A percentile compares a stretch with the other conserved stretches of the same genome.
These are phyloP conservation scores for Rhizopogon vulgaris DNA, from an alignment of 768 basidiomycete species.

Conservation along the genomic window DNA sequence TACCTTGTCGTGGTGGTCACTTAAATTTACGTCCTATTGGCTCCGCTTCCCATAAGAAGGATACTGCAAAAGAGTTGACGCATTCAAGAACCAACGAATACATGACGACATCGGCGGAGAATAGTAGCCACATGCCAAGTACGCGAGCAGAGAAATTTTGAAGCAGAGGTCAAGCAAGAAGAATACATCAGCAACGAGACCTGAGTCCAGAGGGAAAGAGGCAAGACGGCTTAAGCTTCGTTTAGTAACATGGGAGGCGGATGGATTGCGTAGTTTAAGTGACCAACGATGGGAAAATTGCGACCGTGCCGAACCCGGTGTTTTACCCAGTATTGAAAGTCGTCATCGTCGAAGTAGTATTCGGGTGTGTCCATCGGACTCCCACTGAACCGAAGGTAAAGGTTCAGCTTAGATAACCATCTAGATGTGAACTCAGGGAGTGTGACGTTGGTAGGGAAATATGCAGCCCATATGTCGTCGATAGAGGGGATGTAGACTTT, in stretches of 20 bases:
- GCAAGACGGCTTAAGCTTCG: not conserved
- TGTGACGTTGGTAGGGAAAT: slow-evolving; percentile 24
- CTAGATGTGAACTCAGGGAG: slow-evolving; percentile 25
- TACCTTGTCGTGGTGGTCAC: no score
- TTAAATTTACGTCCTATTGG: no score
- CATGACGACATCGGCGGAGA: not conserved
- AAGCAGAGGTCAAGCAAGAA: not conserved
- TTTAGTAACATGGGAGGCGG: no score
- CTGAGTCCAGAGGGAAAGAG: not conserved
- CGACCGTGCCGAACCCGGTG: slow-evolving; percentile 26
- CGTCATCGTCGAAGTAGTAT: slow-evolving; percentile 25
- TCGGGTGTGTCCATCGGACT: slow-evolving; percentile 22
- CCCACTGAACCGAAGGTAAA: slow-evolving; percentile 28
- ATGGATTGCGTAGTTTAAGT: slow-evolving; percentile 3
- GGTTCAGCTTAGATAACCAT: slow-evolving; percentile 31
- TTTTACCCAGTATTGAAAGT: slow-evolving; percentile 29
- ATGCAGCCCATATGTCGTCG: slow-evolving; percentile 35
- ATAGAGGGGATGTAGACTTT: slow-evolving; percentile 34
- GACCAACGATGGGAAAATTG: slow-evolving; percentile 31
- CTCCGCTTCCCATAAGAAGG: no score
- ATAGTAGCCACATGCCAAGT: not conserved
- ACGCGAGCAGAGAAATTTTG: not conserved
- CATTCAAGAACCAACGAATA: not conserved
- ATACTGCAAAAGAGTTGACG: no score
- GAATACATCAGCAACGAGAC: not conserved